Evolutionary conservation across 805 yeast genomes (phyloP).

Genomic region (Candida ovalis): DNA sequence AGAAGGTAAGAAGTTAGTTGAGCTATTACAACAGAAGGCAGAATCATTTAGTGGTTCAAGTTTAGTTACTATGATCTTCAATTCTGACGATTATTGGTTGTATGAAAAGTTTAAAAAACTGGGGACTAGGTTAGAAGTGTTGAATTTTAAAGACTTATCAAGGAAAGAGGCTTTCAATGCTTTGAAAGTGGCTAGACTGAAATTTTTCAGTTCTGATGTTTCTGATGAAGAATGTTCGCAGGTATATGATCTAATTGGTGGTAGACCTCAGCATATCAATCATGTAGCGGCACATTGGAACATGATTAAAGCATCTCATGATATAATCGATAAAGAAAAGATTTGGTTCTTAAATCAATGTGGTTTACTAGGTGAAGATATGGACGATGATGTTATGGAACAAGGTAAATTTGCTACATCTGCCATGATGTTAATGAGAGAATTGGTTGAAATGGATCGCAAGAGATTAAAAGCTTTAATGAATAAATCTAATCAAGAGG

Average conservation of each 20-base stretch:
- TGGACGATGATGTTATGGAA: conserved; percentile 91
- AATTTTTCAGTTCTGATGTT: conserved; percentile 37
- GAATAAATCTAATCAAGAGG: conserved; percentile 19
- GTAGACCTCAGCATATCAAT: conserved; percentile 78
- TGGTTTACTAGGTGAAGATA: conserved; percentile 66
- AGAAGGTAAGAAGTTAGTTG: conserved; percentile 67
- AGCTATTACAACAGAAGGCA: conserved; percentile 78
- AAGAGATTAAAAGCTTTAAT: conserved; percentile 25
- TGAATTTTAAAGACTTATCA: conserved; percentile 62
- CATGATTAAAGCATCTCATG: conserved; percentile 59
- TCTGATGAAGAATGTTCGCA: conserved; percentile 31
- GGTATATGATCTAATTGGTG: conserved; percentile 71
- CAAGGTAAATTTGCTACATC: conserved; percentile 70
- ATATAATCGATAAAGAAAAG: conserved; percentile 71
- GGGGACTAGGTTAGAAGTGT: conserved; percentile 71
- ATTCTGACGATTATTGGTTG: conserved; percentile 84
- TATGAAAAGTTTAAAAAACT: conserved; percentile 69
- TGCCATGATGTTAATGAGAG: conserved; percentile 70
- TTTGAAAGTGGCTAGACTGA: conserved; percentile 45
- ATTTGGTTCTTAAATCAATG: conserved; percentile 86
- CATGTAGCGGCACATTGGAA: conserved; percentile 61
- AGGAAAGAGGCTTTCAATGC: conserved; percentile 54
- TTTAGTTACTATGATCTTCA: conserved; percentile 61
- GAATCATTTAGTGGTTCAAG: conserved; percentile 74
- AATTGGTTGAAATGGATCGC: conserved; percentile 65